Evolutionary conservation across 257 asterid genomes (phyloP), one percentile per base, ranked within the genome.

Genomic region (Marsdenia floribunda): DNA sequence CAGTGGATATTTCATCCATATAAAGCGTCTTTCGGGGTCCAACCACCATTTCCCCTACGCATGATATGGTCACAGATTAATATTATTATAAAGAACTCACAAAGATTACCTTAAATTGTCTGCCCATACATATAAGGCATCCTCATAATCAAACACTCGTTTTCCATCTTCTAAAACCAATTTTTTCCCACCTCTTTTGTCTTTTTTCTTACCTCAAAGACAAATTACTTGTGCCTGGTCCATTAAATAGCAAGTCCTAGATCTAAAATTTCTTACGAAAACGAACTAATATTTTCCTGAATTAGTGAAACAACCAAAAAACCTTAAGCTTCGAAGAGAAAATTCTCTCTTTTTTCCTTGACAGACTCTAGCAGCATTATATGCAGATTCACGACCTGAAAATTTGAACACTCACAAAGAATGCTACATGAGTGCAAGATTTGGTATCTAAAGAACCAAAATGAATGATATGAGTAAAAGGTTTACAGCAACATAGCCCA

Each of bases 1-100:
- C 97, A 57, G 98, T 93, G 7, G 97, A 93, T 83, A 93, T 93
- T 82, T 93, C 97, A 87, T 93, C 98, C 98, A 93, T 90, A 74
- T 90, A 91, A 73, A 89, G 90, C 33, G 98, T 93, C 85, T 90
- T 93, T 53, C 92, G 85, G 47, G 98, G 98, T 42, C 97, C 98
- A 38, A 93, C 96, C 74, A 90, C 90, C 97, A 90, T 89, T 84
- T 90, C 98, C 77, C 98, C 97, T 92, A 83, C 75, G 77, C 63
- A 63, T n/a, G 59, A 22, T 1, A 0, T 22, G 46, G 14, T 8
- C 9, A 42, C 29, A 63, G 24, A 55, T 38, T 26, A 65, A 7
- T 14, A 59, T 63, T 14, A 59, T 63, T 63, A 46, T 4, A 54
- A 1, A 26, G 19, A 18, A 15, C 24, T 7, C 22, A 10, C 50